Evolutionary conservation across 306 rosid species (phyloP), one percentile per base, ranked within the genome.

Genomic region (Trifolium pratense): DNA sequence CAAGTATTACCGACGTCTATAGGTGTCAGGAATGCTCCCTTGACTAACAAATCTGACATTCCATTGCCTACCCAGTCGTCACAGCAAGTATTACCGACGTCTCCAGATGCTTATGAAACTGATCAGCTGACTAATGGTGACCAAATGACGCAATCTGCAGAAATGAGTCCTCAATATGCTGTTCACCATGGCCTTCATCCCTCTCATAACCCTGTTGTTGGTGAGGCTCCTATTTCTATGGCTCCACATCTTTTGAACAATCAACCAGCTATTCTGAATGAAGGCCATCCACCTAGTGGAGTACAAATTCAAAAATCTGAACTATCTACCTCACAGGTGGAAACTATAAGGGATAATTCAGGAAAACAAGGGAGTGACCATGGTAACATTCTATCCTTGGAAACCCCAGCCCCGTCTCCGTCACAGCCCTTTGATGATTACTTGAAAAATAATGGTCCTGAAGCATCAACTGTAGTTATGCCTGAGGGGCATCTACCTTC

Each of bases 341-440:
- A 78, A 77, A 85, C 66, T 42, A 75, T 26, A 39, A 58, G 46
- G 25, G 88, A 86, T 57, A 68, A 74, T 73, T 84, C 82, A 43
- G 21, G 37, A 26, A 84, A 78, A 79, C 83, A 80, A 80, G 86
- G 71, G 45, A 86, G 74, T 84, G 83, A 75, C 75, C 78, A 79
- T 57, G 85, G 77, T 53, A 79, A 64, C 6, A 75, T 70, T 74
- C 15, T 20, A 60, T 62, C 84, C 67, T 51, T 42, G 17, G 87
- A 71, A 62, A 82, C 70, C 42, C 84, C 84, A 51, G 23, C 83
- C 60, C 51, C 66, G 18, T 78, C 32, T 60, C 84, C 80, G 75
- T 34, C 79, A 65, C 87, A 73, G 26, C 78, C 71, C n/a, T 55
- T 58, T 70, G 83, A 74, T 29, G 73, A 60, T 37, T 26, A 23